These are phyloP conservation scores for Tulasnella sp. DNA, from an alignment of 768 basidiomycete genomes.

Conservation along the genomic window DNA sequence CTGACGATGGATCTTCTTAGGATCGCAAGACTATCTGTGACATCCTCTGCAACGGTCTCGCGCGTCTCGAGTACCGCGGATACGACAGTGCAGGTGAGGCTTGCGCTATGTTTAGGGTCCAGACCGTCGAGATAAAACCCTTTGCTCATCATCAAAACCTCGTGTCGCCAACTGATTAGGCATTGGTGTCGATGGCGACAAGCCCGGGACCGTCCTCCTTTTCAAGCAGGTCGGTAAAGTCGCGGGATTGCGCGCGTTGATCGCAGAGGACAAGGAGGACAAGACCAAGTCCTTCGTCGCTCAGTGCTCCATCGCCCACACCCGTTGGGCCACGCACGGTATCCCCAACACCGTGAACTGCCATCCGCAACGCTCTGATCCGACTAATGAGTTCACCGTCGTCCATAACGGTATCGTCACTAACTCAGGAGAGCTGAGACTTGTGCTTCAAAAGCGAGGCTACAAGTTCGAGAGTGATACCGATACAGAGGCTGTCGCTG, in stretches of 20 bases:
- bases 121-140: not conserved
- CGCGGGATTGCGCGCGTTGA: slow-evolving; percentile 80
- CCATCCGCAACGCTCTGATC: slow-evolving; percentile 86
- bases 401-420: slow-evolving; percentile 99
- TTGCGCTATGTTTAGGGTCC: not conserved
- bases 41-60: slow-evolving; percentile 79
- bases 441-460: slow-evolving; percentile 91
- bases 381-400: slow-evolving; percentile 71
- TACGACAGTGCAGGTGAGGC: slow-evolving; percentile 81
- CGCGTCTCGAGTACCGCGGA: slow-evolving; percentile 94
- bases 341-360: slow-evolving; percentile 81
- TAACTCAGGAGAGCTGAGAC: slow-evolving; percentile 77
- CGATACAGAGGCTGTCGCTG: slow-evolving; percentile 95
- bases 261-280: slow-evolving; percentile 58
- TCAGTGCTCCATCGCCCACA: slow-evolving; percentile 96
- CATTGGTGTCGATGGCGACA: slow-evolving; percentile 85
- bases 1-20: slow-evolving; percentile 33
- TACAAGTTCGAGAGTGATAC: slow-evolving; percentile 92
- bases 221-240: slow-evolving; percentile 99
- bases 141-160: not conserved
- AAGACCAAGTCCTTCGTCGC: slow-evolving; percentile 66
- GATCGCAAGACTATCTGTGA: slow-evolving; percentile 86
- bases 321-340: slow-evolving; percentile 98
- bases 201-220: slow-evolving; percentile 58
- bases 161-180: slow-evolving; percentile 30